Percentiles rank a stretch among this genome's conserved stretches.
Evolutionary conservation across 805 yeast genomes (phyloP).

Genomic region (Suhomyces tanzawaensis): DNA sequence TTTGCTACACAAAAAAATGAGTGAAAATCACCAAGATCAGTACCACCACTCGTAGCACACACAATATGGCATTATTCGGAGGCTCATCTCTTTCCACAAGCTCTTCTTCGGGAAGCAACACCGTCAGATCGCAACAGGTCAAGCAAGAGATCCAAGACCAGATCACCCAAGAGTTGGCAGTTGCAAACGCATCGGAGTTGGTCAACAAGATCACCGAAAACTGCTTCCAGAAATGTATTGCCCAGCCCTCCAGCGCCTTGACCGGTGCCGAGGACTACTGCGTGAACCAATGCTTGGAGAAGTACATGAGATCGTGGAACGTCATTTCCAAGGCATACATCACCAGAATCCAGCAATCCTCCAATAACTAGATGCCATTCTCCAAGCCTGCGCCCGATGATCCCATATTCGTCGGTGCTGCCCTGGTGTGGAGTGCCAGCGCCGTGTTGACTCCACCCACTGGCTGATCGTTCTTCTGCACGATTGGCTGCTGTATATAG

Average conservation of each 20-base stretch:
- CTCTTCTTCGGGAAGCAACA: neutral
- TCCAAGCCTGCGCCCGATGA: no score
- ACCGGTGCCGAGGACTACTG: slow-evolving; percentile 59
- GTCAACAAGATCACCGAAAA: slow-evolving; percentile 82
- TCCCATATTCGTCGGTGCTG: no score
- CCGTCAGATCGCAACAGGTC: slow-evolving; percentile 37
- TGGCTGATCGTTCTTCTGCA: no score
- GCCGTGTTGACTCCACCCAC: no score
- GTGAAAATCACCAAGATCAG: neutral
- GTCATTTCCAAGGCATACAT: slow-evolving; percentile 75
- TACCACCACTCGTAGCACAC: neutral
- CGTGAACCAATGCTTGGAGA: slow-evolving; percentile 74
- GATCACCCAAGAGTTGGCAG: slow-evolving; percentile 78
- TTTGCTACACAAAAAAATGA: neutral
- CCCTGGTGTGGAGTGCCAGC: no score
- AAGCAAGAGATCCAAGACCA: slow-evolving; percentile 66
- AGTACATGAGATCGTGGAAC: slow-evolving; percentile 92
- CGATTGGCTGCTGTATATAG: no score
- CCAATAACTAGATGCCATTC: slow-evolving; percentile 1
- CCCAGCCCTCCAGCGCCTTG: slow-evolving; percentile 53
- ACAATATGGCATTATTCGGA: slow-evolving; percentile 16
- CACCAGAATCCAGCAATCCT: slow-evolving; percentile 63
- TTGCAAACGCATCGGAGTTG: slow-evolving; percentile 86
- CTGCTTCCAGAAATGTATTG: slow-evolving; percentile 79
- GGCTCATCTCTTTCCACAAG: slow-evolving; percentile 10